Percentiles rank a stretch among this genome's conserved stretches.
phyloP scores from a whole-genome alignment of 148 eudicot species.

The Camellia lanceoleosa region DNA sequence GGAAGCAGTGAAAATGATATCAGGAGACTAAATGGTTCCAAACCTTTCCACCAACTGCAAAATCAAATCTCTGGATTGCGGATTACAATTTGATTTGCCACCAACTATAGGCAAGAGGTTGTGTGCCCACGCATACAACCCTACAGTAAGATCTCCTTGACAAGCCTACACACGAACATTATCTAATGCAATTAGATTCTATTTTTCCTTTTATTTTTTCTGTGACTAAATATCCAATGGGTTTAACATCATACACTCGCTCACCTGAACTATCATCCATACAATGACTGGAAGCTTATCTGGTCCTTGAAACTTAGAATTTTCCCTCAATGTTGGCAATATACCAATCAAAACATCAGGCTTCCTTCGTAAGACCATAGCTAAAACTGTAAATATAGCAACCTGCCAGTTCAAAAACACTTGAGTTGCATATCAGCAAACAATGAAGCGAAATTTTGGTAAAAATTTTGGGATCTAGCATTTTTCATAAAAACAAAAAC shows the following conservation, averaged over 20 bases:
- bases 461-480: no score
- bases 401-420: conserved; percentile 46
- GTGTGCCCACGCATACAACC: conserved; percentile 72
- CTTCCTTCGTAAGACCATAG: conserved; percentile 73
- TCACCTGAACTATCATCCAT: conserved; percentile 76
- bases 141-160: conserved; percentile 71
- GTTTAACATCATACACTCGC: conserved; percentile 23
- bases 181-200: not conserved
- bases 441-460: not conserved
- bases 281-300: conserved; percentile 70
- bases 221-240: no score
- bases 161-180: conserved; percentile 43
- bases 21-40: not conserved
- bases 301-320: conserved; percentile 68
- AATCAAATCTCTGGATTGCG: conserved; percentile 71
- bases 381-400: conserved; percentile 69
- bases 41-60: conserved; percentile 76
- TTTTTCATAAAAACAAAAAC: not conserved
- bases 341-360: conserved; percentile 65
- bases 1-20: not conserved
- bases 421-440: conserved; percentile 5
- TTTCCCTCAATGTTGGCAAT: conserved; percentile 57
- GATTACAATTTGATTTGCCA: conserved; percentile 59
- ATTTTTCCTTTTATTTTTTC: no score
- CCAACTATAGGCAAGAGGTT: conserved; percentile 57